Conservation (phyloP, 495 filamentous ascomycete species). For the Hyaloscypha bicolor region DNA sequence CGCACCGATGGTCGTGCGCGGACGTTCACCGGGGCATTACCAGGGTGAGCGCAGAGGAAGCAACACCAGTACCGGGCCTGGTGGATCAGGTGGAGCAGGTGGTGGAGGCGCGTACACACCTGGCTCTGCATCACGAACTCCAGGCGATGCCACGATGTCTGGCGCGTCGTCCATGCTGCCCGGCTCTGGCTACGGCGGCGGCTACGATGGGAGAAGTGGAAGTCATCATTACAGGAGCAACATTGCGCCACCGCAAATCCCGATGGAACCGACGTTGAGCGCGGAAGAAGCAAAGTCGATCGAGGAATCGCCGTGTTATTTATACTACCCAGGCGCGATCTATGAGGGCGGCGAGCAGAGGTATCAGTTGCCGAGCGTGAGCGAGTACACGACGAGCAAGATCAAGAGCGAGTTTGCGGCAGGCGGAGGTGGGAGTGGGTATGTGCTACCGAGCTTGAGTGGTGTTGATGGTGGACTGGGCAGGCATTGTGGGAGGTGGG, state of each 20-base stretch:
- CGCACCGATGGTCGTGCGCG: constrained; percentile 88
- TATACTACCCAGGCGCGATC: constrained; percentile 31
- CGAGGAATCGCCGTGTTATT: constrained; percentile 27
- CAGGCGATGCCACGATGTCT: constrained; percentile 30
- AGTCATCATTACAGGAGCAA: constrained; percentile 24
- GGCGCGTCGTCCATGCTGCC: constrained; percentile 25
- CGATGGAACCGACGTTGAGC: constrained; percentile 30
- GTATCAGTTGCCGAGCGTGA: constrained; percentile 23
- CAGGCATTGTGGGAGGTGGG: constrained; percentile 31
- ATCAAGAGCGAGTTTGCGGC: constrained; percentile 29
- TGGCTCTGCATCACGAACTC: constrained; percentile 26
- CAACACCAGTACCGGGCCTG: constrained; percentile 64
- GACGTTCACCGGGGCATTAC: constrained; percentile 91
- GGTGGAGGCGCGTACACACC: constrained; percentile 44
- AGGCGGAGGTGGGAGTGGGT: constrained; percentile 10
- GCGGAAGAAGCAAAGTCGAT: constrained; percentile 34
- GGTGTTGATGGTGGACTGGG: constrained; percentile 20
- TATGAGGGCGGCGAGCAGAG: constrained; percentile 25
- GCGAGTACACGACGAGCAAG: constrained; percentile 21
- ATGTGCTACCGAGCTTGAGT: constrained; percentile 28
- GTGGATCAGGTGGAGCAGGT: constrained; percentile 52
- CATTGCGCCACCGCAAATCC: constrained; percentile 24
- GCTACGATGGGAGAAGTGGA: constrained; percentile 20
- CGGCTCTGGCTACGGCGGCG: constrained; percentile 8
- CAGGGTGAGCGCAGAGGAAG: constrained; percentile 78